phyloP scores from a whole-genome alignment of 2,329 filamentous ascomycete species.

The Ceratocystis cubensis region DNA sequence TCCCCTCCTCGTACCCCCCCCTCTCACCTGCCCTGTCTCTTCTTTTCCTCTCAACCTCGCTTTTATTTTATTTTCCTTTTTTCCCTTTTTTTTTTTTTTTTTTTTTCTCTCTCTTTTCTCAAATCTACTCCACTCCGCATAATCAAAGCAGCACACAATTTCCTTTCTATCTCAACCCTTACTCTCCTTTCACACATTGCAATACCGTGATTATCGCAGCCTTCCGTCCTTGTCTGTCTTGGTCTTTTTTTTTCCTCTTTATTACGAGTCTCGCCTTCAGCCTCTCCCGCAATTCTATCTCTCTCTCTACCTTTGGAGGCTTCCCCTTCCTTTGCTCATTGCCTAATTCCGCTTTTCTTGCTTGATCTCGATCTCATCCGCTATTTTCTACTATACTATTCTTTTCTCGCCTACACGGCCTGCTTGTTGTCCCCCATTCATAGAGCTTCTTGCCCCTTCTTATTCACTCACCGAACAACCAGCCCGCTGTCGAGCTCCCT shows the following conservation, averaged over 20 bases:
- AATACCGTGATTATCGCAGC: background rate
- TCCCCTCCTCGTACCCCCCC: background rate
- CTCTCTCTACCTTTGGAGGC: background rate
- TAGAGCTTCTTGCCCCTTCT: background rate
- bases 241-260: constrained; percentile 1
- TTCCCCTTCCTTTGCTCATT: background rate
- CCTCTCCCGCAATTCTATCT: background rate
- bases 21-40: background rate
- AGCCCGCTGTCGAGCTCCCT: background rate
- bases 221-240: background rate
- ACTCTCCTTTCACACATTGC: constrained; percentile 11
- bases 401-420: background rate
- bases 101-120: constrained; percentile 8
- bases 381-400: background rate
- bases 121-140: constrained; percentile 3
- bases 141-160: constrained; percentile 9
- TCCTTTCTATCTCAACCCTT: constrained; percentile 11
- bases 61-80: constrained; percentile 5
- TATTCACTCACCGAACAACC: background rate
- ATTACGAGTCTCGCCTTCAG: background rate
- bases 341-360: background rate
- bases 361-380: too few species aligned
- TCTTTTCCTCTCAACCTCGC: background rate
- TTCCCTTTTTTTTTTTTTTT: background rate
- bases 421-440: background rate